Evolutionary conservation across 352 stramenopile genomes (phyloP).

Genomic region (Elongisporangium undulatum): DNA sequence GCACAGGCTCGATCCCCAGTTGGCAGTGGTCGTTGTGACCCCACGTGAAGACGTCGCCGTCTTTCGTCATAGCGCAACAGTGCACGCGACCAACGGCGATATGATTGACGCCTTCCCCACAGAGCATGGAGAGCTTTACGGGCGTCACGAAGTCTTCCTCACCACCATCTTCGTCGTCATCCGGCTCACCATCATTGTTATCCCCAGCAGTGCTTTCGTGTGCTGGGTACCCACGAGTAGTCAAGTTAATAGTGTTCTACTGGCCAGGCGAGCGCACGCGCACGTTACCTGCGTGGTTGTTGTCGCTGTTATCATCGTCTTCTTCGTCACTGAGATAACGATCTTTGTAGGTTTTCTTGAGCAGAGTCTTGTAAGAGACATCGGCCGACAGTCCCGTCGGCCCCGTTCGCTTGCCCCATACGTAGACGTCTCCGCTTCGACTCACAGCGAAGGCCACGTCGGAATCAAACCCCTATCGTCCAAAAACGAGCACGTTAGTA

Average conservation of each 20-base stretch:
- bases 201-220: slow-evolving; percentile 10
- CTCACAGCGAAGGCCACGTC: slow-evolving; percentile 72
- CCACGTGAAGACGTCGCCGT: slow-evolving; percentile 82
- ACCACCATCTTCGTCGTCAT: slow-evolving; percentile 38
- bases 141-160: slow-evolving; percentile 69
- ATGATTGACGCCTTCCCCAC: slow-evolving; percentile 57
- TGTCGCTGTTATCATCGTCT: slow-evolving; percentile 8
- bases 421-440: slow-evolving; percentile 67
- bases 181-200: slow-evolving; percentile 13
- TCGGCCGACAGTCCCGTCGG: slow-evolving; percentile 44
- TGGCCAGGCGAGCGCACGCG: too few species aligned
- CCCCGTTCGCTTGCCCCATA: slow-evolving; percentile 67
- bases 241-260: too few species aligned
- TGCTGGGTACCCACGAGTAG: slow-evolving; percentile 3
- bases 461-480: slow-evolving; percentile 69
- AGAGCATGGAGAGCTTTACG: slow-evolving; percentile 57
- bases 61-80: slow-evolving; percentile 70
- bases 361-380: slow-evolving; percentile 22
- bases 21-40: slow-evolving; percentile 83
- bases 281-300: slow-evolving; percentile 1
- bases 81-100: slow-evolving; percentile 77
- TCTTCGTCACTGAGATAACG: slow-evolving; percentile 55
- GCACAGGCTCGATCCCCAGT: slow-evolving; percentile 54
- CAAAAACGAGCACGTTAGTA: neutral
- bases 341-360: slow-evolving; percentile 36